A percentile compares a stretch with the other conserved stretches of the same genome.
Evolutionary conservation across 129 eudicot species (phyloP).

Genomic region (Heracleum sosnowskyi): DNA sequence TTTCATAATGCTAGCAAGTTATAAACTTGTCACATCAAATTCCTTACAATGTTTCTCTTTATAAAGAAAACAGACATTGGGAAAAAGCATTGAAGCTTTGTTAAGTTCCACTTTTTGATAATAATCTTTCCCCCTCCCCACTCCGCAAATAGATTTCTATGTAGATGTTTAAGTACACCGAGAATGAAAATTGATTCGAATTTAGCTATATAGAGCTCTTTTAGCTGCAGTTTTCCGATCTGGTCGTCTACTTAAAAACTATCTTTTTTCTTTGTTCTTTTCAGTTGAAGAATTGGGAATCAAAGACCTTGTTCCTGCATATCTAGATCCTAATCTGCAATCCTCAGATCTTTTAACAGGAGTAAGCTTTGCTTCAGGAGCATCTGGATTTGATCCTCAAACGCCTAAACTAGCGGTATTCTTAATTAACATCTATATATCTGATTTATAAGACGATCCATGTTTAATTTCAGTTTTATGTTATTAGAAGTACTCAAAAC

Average conservation of each 20-base stretch:
- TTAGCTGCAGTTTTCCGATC: background rate
- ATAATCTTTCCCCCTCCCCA: too few relatives aligned
- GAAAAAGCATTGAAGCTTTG: too few relatives aligned
- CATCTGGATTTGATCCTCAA: slow-evolving; percentile 70
- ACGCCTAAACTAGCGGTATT: slow-evolving; percentile 50
- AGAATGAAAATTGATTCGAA: too few relatives aligned
- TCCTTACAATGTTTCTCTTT: too few relatives aligned
- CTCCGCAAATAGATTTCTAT: background rate
- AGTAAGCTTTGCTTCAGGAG: slow-evolving; percentile 90
- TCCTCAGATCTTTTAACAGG: slow-evolving; percentile 50
- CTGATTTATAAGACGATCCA: background rate
- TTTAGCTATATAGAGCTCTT: background rate
- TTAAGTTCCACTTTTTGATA: too few relatives aligned
- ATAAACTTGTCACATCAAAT: too few relatives aligned
- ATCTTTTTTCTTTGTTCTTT: background rate
- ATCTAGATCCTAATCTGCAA: slow-evolving; percentile 44
- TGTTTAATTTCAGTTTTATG: background rate
- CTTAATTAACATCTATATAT: too few relatives aligned
- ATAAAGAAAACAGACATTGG: too few relatives aligned
- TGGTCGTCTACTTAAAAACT: background rate
- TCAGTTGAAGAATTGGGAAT: slow-evolving; percentile 63
- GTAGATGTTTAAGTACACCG: too few relatives aligned
- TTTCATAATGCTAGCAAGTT: too few relatives aligned
- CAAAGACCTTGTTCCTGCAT: slow-evolving; percentile 61
- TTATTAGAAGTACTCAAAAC: background rate